Percentiles rank a stretch among this genome's conserved stretches.
phyloP scores from a whole-genome alignment of 2,329 filamentous ascomycete genomes.

The Ophiostoma perfectum region DNA sequence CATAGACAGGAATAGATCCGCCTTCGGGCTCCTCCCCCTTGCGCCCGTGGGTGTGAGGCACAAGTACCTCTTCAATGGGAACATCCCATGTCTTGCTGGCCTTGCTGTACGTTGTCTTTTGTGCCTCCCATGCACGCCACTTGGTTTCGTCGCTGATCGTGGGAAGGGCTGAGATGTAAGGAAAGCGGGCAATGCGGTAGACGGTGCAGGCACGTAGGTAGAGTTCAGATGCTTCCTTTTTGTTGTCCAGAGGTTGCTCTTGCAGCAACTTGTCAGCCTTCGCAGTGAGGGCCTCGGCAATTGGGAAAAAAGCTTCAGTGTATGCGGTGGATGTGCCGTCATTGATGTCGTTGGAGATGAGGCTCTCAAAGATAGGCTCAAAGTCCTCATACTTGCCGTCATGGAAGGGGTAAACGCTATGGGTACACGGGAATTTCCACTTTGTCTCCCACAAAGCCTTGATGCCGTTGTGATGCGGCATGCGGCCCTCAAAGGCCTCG shows the following conservation, averaged over 20 bases:
- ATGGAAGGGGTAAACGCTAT: constrained; percentile 69
- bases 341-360: constrained; percentile 57
- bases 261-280: constrained; percentile 40
- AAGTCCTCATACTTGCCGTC: constrained; percentile 65
- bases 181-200: constrained; percentile 69
- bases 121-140: constrained; percentile 57
- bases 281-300: constrained; percentile 51
- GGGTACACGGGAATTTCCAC: constrained; percentile 62
- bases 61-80: constrained; percentile 56
- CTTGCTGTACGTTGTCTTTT: constrained; percentile 59
- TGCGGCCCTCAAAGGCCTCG: constrained; percentile 39
- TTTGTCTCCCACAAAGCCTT: constrained; percentile 67
- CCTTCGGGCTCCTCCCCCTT: constrained; percentile 41
- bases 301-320: constrained; percentile 57
- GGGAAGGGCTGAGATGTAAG: constrained; percentile 45
- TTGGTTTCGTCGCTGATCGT: constrained; percentile 43
- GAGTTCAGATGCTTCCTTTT: constrained; percentile 51
- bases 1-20: constrained; percentile 56
- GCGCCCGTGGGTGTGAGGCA: constrained; percentile 51
- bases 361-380: constrained; percentile 58
- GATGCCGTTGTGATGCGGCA: constrained; percentile 56
- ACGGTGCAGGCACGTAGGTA: constrained; percentile 67
- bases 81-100: constrained; percentile 49
- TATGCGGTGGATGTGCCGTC: constrained; percentile 62
- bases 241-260: constrained; percentile 30